Percentiles rank a stretch among this genome's conserved stretches.
These are phyloP conservation scores for Hypoxylon rickii DNA, from an alignment of 495 filamentous ascomycete species.

Conservation along the genomic window DNA sequence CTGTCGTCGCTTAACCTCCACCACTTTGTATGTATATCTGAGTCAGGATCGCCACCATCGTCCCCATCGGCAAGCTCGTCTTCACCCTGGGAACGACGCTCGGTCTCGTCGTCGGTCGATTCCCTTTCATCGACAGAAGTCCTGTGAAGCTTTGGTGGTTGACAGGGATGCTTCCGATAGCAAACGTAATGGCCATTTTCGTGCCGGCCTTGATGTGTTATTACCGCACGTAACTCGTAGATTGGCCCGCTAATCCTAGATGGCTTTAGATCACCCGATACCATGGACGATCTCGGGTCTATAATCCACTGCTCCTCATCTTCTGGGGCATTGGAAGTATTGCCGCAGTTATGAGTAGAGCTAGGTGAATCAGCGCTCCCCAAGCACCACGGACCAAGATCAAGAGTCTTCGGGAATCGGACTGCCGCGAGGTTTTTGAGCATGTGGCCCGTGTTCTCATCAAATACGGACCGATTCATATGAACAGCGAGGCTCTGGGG, in stretches of 20 bases:
- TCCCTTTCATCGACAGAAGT: background rate
- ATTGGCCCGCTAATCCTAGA: conserved; percentile 55
- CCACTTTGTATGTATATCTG: conserved; percentile 60
- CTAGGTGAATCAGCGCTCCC: conserved; percentile 50
- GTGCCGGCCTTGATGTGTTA: conserved; percentile 88
- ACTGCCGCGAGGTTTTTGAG: conserved; percentile 84
- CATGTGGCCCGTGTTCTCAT: conserved; percentile 74
- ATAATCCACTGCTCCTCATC: conserved; percentile 68
- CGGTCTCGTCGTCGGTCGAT: too few species aligned
- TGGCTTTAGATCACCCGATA: conserved; percentile 52
- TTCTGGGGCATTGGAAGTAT: conserved; percentile 22
- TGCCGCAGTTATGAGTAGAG: conserved; percentile 11
- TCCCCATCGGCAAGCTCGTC: conserved; percentile 4
- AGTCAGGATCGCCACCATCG: conserved; percentile 13
- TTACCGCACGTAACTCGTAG: conserved; percentile 81
- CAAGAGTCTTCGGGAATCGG: conserved; percentile 70
- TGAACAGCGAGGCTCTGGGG: conserved; percentile 82
- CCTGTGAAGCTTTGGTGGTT: conserved; percentile 13
- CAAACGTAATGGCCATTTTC: conserved; percentile 97
- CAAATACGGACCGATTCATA: conserved; percentile 88
- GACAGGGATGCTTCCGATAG: conserved; percentile 69
- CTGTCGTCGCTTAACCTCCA: conserved; percentile 87
- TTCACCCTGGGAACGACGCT: too few species aligned
- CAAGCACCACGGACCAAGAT: conserved; percentile 80
- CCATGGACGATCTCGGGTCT: conserved; percentile 70